These are phyloP conservation scores for Ascoidea tarda DNA, from an alignment of 805 yeast species.

Conservation along the genomic window DNA sequence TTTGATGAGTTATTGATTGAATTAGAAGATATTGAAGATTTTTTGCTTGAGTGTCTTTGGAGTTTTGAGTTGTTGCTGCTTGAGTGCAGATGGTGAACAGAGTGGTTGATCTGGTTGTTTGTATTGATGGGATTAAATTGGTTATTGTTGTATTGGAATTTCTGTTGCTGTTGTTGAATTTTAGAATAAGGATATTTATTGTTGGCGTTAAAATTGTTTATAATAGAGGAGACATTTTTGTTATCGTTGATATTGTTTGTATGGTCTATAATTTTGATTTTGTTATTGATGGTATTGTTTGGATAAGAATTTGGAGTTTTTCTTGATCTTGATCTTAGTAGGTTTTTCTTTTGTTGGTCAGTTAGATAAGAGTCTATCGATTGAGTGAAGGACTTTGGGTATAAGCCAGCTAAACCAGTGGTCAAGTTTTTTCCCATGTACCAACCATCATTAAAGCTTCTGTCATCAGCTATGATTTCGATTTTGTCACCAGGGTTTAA, in stretches of 20 bases:
- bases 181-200: too few species aligned
- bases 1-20: too few species aligned
- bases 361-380: conserved; percentile 14
- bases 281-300: conserved; percentile 1
- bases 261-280: not conserved
- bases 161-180: conserved; percentile 6
- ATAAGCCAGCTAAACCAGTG: conserved; percentile 69
- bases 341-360: conserved; percentile 2
- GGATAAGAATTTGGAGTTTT: conserved; percentile 17
- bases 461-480: conserved; percentile 84
- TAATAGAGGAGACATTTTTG: too few species aligned
- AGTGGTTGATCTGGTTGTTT: conserved; percentile 10
- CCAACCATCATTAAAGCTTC: conserved; percentile 95
- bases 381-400: conserved; percentile 82
- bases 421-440: conserved; percentile 72
- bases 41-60: not conserved
- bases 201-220: too few species aligned
- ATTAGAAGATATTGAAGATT: not conserved
- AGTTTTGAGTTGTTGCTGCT: not conserved
- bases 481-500: conserved; percentile 73
- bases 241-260: too few species aligned
- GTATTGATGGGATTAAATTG: conserved; percentile 11
- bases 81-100: conserved; percentile 16
- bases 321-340: conserved; percentile 49
- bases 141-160: too few species aligned